Evolutionary conservation across 164 flowering plant species (phyloP).

Genomic region (Berberis thunbergii): DNA sequence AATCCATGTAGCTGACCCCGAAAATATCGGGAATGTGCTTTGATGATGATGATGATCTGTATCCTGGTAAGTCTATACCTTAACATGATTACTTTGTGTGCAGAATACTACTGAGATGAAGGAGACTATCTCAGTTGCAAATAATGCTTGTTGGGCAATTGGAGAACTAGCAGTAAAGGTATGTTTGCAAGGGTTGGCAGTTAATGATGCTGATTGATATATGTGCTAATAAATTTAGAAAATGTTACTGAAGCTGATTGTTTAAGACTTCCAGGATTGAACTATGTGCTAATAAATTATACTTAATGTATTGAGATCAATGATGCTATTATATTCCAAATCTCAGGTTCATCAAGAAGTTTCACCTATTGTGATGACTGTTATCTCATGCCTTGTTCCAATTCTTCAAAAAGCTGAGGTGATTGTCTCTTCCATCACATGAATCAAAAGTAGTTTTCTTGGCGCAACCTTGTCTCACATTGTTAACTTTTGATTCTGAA

Average conservation of each 20-base stretch:
- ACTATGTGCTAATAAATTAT: not conserved
- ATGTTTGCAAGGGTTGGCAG: slow-evolving; percentile 4
- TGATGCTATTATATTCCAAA: not conserved
- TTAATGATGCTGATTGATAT: too few species aligned
- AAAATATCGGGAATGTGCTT: too few species aligned
- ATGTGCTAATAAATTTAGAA: not conserved
- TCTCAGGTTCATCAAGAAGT: slow-evolving; percentile 81
- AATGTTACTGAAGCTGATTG: not conserved
- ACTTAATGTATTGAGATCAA: not conserved
- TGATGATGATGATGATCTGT: not conserved
- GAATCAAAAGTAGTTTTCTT: not conserved
- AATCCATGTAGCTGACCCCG: too few species aligned
- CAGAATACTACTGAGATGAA: slow-evolving; percentile 61
- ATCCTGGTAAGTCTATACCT: slow-evolving; percentile 2
- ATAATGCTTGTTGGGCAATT: slow-evolving; percentile 99
- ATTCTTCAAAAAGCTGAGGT: slow-evolving; percentile 91
- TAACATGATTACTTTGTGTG: slow-evolving; percentile 2
- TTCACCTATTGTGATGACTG: slow-evolving; percentile 68
- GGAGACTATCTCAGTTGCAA: slow-evolving; percentile 86
- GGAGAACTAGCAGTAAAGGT: slow-evolving; percentile 99
- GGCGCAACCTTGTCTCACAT: not conserved
- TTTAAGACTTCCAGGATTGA: not conserved
- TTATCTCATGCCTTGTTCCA: slow-evolving; percentile 68
- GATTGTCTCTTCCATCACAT: slow-evolving; percentile 8
- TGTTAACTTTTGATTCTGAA: slow-evolving; percentile 11